Conservation (phyloP, 2,329 filamentous ascomycete species). For the Trichoderma sp. region DNA sequence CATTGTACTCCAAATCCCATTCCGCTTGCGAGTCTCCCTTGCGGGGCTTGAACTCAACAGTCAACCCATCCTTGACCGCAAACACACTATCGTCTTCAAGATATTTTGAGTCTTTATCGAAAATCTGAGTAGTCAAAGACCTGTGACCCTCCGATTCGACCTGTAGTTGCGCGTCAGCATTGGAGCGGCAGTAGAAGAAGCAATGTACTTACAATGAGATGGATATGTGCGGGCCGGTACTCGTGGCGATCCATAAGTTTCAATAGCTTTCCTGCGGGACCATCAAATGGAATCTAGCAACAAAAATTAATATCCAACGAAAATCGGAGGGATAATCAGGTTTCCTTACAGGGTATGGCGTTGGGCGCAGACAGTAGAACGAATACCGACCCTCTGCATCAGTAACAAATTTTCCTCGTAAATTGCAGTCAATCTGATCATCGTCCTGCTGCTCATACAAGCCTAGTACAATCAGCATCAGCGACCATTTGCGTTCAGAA, state of each 20-base stretch:
- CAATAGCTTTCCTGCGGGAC: slow-evolving; percentile 56
- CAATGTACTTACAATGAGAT: slow-evolving; percentile 53
- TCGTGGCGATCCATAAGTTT: slow-evolving; percentile 56
- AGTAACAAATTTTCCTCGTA: slow-evolving; percentile 71
- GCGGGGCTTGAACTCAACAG: slow-evolving; percentile 45
- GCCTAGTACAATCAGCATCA: slow-evolving; percentile 32
- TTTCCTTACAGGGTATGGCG: slow-evolving; percentile 50
- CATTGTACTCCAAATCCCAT: slow-evolving; percentile 64
- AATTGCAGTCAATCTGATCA: slow-evolving; percentile 69
- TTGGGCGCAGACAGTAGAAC: slow-evolving; percentile 62
- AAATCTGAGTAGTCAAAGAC: slow-evolving; percentile 72
- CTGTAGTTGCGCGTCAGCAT: slow-evolving; percentile 27
- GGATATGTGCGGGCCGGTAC: slow-evolving; percentile 61
- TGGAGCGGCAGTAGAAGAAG: no score
- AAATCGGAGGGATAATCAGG: neutral
- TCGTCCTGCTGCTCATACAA: slow-evolving; percentile 73
- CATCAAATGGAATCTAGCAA: slow-evolving; percentile 46
- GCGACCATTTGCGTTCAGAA: neutral
- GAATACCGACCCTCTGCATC: slow-evolving; percentile 65
- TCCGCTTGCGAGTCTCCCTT: slow-evolving; percentile 48
- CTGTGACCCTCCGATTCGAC: slow-evolving; percentile 60
- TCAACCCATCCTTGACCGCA: slow-evolving; percentile 55
- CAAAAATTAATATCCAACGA: neutral
- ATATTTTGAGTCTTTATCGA: slow-evolving; percentile 66
- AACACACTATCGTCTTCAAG: slow-evolving; percentile 56